Conservation (phyloP, 2,329 filamentous ascomycete species). For the Fusarium chaquense region DNA sequence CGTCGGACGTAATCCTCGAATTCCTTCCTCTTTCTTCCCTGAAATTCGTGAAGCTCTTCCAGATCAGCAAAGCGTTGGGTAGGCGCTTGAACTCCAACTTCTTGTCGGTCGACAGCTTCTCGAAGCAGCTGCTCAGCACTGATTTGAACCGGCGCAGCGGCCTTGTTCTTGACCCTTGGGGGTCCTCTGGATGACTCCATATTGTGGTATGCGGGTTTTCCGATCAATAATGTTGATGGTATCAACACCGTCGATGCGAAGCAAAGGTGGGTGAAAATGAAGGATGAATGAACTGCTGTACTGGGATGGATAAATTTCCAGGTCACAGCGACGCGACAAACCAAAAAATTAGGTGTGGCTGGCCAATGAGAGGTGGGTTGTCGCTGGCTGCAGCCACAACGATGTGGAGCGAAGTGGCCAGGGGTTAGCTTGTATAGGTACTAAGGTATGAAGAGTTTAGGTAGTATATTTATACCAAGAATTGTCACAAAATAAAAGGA, state of each 20-base stretch:
- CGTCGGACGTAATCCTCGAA: conserved; percentile 98
- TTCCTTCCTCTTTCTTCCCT: conserved; percentile 94
- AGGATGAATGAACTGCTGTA: background rate
- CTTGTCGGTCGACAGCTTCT: conserved; percentile 96
- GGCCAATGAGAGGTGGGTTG: conserved; percentile 5
- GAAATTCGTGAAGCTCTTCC: conserved; percentile 97
- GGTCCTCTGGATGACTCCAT: conserved; percentile 95
- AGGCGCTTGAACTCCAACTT: conserved; percentile 86
- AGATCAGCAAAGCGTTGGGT: conserved; percentile 96
- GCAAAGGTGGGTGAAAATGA: conserved; percentile 2
- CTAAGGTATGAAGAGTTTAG: no score
- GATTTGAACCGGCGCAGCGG: conserved; percentile 88
- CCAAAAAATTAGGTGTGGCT: conserved; percentile 44
- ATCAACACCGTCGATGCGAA: background rate
- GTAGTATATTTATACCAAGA: no score
- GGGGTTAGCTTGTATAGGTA: no score
- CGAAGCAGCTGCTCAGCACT: conserved; percentile 96
- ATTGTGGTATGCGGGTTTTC: conserved; percentile 47
- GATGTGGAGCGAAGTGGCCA: background rate
- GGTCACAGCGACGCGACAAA: conserved; percentile 38
- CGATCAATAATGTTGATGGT: background rate
- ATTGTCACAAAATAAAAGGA: background rate
- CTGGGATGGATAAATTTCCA: conserved; percentile 19
- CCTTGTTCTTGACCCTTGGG: conserved; percentile 99
- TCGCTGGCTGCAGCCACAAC: background rate